Evolutionary conservation across 2,329 filamentous ascomycete species (phyloP).

Genomic region (Cladosporium halotolerans): DNA sequence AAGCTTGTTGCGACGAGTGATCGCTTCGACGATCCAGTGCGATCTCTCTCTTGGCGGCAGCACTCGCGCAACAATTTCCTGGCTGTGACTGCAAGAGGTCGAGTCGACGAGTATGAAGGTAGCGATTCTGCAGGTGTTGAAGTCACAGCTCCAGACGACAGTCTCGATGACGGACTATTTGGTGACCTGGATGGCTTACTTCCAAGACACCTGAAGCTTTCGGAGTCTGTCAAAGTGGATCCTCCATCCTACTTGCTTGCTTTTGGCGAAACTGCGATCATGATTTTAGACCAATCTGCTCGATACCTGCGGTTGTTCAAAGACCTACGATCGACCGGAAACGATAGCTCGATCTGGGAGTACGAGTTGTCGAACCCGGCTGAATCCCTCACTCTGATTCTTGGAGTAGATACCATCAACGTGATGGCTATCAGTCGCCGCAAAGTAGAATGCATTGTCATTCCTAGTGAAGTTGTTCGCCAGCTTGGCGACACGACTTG

Average conservation of each 20-base stretch:
- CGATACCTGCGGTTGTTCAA: constrained; percentile 19
- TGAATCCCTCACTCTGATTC: constrained; percentile 15
- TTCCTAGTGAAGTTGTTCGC: not conserved
- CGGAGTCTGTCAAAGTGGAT: constrained; percentile 9
- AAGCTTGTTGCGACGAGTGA: not conserved
- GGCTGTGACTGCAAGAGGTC: not conserved
- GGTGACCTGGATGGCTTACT: constrained; percentile 15
- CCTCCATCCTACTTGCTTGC: constrained; percentile 13
- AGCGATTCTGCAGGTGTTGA: not conserved
- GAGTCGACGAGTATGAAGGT: not conserved
- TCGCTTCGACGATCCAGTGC: not conserved
- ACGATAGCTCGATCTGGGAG: not conserved
- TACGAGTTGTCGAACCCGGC: constrained; percentile 3
- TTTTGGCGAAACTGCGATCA: constrained; percentile 21
- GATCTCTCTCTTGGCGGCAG: not conserved
- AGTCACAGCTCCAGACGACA: not conserved
- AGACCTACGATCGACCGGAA: constrained; percentile 14
- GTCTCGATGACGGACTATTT: constrained; percentile 19
- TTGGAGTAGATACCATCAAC: not conserved
- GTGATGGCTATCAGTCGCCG: not conserved
- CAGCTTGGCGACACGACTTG: not conserved
- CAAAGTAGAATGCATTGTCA: not conserved
- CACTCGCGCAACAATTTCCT: not conserved
- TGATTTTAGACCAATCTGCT: constrained; percentile 18
- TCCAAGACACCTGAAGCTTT: not conserved